Evolutionary conservation across 805 yeast genomes (phyloP).

Genomic region (Ogataea pilisensis): DNA sequence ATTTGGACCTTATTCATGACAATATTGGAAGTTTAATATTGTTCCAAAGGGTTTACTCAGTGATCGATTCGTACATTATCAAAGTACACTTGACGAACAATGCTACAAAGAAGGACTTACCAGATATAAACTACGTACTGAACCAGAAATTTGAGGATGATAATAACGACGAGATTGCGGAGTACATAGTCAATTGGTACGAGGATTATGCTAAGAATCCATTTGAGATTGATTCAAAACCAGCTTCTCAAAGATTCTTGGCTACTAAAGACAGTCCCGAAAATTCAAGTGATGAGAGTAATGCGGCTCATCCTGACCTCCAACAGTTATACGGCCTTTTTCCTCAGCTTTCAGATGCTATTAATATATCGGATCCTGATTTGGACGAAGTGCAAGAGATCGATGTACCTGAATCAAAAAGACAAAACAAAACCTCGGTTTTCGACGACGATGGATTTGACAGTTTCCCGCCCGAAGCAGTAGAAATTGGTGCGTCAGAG

Average conservation of each 20-base stretch:
- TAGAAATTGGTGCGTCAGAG: too few species aligned
- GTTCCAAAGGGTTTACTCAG: slow-evolving; percentile 17
- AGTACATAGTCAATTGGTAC: neutral
- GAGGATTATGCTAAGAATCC: slow-evolving; percentile 3
- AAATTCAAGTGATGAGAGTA: too few species aligned
- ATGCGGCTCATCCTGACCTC: too few species aligned
- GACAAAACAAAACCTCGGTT: too few species aligned
- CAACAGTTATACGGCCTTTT: too few species aligned
- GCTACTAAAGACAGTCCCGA: too few species aligned
- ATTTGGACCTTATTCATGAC: neutral
- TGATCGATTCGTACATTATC: slow-evolving; percentile 4
- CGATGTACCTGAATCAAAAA: too few species aligned
- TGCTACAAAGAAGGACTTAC: neutral
- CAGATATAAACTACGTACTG: slow-evolving; percentile 8
- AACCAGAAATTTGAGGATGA: slow-evolving; percentile 1
- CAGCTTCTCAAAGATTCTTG: neutral
- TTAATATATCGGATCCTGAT: too few species aligned
- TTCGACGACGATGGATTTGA: too few species aligned
- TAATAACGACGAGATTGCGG: neutral
- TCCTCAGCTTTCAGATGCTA: too few species aligned
- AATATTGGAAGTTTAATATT: slow-evolving; percentile 7
- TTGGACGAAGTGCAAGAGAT: too few species aligned
- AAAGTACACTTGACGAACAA: neutral
- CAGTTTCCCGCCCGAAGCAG: too few species aligned
- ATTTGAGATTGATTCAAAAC: slow-evolving; percentile 1